Percentiles rank a stretch among this genome's conserved stretches.
These are phyloP conservation scores for Boletus pseudopeckii DNA, from an alignment of 768 basidiomycete species.

Conservation along the genomic window DNA sequence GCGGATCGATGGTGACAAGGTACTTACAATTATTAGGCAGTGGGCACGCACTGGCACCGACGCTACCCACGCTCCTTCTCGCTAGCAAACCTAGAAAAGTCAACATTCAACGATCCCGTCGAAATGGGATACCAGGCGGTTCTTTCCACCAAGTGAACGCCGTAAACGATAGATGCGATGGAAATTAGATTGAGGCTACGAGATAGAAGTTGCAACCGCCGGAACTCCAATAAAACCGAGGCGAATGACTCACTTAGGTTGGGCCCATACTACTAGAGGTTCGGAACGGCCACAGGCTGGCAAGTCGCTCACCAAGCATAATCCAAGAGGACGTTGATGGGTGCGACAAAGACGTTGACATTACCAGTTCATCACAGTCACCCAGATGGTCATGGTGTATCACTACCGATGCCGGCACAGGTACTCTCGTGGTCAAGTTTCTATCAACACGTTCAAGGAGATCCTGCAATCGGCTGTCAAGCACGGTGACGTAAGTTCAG, in stretches of 20 bases:
- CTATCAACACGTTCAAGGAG: conserved; percentile 92
- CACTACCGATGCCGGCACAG: too few species aligned
- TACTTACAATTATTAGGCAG: too few species aligned
- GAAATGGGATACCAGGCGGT: neutral
- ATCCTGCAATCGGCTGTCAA: conserved; percentile 89
- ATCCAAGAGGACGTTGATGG: neutral
- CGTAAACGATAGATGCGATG: neutral
- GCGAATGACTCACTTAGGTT: neutral
- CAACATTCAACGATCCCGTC: neutral
- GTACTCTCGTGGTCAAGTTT: conserved; percentile 73
- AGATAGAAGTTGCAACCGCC: neutral
- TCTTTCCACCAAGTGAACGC: neutral
- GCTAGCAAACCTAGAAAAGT: neutral
- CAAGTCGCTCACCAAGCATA: neutral
- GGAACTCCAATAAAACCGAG: neutral
- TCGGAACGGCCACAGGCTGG: too few species aligned
- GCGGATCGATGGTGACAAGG: neutral
- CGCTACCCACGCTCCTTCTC: neutral
- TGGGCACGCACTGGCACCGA: neutral
- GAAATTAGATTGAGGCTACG: neutral
- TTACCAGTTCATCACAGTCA: too few species aligned
- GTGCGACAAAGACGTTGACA: neutral
- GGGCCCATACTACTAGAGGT: neutral
- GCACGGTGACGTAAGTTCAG: conserved; percentile 59
- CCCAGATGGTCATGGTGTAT: too few species aligned